Evolutionary conservation across 306 rosid genomes (phyloP), one percentile per base, ranked within the genome.

Genomic region (Vicia villosa): DNA sequence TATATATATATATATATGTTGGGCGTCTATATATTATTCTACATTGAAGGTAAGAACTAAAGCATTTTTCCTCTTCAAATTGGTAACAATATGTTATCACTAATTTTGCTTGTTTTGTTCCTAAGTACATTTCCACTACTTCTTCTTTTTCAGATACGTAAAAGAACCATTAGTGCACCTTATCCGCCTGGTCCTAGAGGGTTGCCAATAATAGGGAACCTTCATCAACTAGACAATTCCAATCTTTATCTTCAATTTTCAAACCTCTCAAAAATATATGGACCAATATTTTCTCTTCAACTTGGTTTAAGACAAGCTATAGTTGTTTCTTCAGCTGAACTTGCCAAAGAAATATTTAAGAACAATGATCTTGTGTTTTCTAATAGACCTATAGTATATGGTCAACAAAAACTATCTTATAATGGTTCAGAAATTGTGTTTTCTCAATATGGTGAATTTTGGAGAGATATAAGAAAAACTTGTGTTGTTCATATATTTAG

Each of bases 401-500:
- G n/a, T n/a, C n/a, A n/a, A n/a, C n/a, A n/a, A n/a, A n/a, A 37
- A 65, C 11, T 86, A 20, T 73, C 87, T 5, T 69, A 84, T 62
- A 80, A 86, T 13, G 69, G 69, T 1, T 64, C 6, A 0, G 88
- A 80, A 14, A 8, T 84, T 0, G 10, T 34, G 0, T 83, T 80
- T 43, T 51, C 85, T 0, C 88, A 73, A 1, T 77, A 79, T 2
- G 50, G 72, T 1, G 74, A 72, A 3, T 74, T 19, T 40, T 86
- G 84, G 91, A 75, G 86, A 47, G 54, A 47, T 8, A 47, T 47
- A 47, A 47, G 54, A 47, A 47, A 47, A 47, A 47, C 4, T 16
- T 79, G 84, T 28, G 75, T 69, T 24, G 58, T 70, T 9, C 75
- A 87, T 67, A 36, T 87, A 14, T 70, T 87, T 19, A 74, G 70